Evolutionary conservation across 768 basidiomycete genomes (phyloP).

Genomic region (Neoboletus subvelutipes): DNA sequence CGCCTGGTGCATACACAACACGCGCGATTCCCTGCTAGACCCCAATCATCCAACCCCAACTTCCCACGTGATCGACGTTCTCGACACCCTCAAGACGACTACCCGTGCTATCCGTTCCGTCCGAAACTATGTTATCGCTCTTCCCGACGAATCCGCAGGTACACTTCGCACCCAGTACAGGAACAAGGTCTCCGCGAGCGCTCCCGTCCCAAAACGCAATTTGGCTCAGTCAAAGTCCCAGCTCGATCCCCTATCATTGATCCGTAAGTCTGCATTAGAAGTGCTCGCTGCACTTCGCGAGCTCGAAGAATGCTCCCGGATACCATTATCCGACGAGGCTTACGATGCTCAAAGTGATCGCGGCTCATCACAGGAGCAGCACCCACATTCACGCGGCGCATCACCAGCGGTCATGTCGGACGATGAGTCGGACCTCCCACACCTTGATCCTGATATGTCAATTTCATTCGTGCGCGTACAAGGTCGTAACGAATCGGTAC

Average conservation of each 20-base stretch:
- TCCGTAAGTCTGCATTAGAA: constrained; percentile 79
- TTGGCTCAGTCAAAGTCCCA: constrained; percentile 34
- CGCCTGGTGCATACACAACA: constrained; percentile 55
- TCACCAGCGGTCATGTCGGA: constrained; percentile 47
- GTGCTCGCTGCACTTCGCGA: constrained; percentile 77
- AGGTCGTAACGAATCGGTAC: constrained; percentile 61
- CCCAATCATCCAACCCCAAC: constrained; percentile 11
- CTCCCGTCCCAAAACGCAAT: constrained; percentile 36
- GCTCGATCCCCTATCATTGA: constrained; percentile 61
- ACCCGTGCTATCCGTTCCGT: constrained; percentile 80
- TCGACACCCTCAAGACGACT: constrained; percentile 72
- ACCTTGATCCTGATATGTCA: constrained; percentile 56
- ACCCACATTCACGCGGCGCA: constrained; percentile 39
- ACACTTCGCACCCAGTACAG: constrained; percentile 59
- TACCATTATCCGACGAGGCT: constrained; percentile 78
- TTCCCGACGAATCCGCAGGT: constrained; percentile 71
- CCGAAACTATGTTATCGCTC: constrained; percentile 77
- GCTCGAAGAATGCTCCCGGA: constrained; percentile 74
- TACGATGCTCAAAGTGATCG: constrained; percentile 80
- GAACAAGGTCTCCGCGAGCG: constrained; percentile 42
- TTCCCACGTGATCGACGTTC: constrained; percentile 51
- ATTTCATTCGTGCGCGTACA: constrained; percentile 71
- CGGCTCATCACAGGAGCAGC: constrained; percentile 41
- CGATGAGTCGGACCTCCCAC: constrained; percentile 30
- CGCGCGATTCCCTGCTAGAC: constrained; percentile 10